A percentile compares a stretch with the other conserved stretches of the same genome.
Evolutionary conservation across 2,329 filamentous ascomycete species (phyloP).

Genomic region (Alternaria solani): DNA sequence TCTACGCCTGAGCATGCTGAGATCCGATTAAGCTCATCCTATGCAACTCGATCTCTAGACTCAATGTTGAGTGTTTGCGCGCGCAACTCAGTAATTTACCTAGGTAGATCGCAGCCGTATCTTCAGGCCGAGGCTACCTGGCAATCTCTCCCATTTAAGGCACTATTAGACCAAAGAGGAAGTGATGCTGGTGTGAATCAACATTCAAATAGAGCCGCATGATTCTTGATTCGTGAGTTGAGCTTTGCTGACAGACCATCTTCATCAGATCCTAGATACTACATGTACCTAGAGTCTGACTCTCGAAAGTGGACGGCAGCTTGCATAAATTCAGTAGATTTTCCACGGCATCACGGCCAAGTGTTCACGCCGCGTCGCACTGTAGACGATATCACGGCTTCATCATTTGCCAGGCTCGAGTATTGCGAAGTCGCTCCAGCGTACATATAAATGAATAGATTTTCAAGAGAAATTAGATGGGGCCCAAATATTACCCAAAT

Average conservation of each 20-base stretch:
- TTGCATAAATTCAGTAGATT: background rate
- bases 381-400: background rate
- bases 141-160: background rate
- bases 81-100: too few species aligned
- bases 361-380: background rate
- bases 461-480: constrained; percentile 10
- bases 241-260: background rate
- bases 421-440: background rate
- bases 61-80: too few species aligned
- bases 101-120: too few species aligned
- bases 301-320: background rate
- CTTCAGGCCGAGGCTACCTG: too few species aligned
- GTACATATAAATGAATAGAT: background rate
- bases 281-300: background rate
- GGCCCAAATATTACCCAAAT: constrained; percentile 6
- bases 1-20: too few species aligned
- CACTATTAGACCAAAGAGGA: background rate
- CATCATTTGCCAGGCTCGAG: background rate
- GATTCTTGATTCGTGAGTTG: constrained; percentile 6
- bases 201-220: background rate
- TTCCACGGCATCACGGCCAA: background rate
- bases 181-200: background rate
- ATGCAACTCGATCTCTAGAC: too few species aligned
- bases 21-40: too few species aligned
- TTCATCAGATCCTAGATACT: constrained; percentile 18